Conservation (phyloP, 2,329 filamentous ascomycete species). For the Ophiocordyceps sinensis region DNA sequence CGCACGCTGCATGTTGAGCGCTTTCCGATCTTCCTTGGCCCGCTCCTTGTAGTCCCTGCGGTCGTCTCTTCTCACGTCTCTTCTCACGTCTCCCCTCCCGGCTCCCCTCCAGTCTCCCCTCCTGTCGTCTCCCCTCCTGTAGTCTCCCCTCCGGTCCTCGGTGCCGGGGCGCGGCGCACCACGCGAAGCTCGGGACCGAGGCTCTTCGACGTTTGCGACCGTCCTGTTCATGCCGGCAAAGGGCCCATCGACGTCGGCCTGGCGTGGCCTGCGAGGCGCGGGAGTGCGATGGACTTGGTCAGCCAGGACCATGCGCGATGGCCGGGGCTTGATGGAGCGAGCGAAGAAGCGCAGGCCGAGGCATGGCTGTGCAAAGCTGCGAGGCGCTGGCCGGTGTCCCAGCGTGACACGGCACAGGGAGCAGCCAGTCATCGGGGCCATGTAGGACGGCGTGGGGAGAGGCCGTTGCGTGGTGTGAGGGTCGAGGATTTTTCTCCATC, state of each 20-base stretch:
- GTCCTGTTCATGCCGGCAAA: slow-evolving; percentile 43
- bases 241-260: slow-evolving; percentile 28
- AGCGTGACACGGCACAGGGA: slow-evolving; percentile 6
- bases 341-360: slow-evolving; percentile 20
- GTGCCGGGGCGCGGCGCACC: slow-evolving; percentile 1
- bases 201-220: slow-evolving; percentile 23
- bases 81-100: slow-evolving; percentile 8
- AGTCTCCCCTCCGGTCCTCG: neutral
- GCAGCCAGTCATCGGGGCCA: slow-evolving; percentile 7
- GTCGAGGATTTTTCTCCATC: neutral
- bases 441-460: slow-evolving; percentile 2
- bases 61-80: slow-evolving; percentile 4
- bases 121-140: neutral
- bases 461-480: neutral
- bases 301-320: slow-evolving; percentile 45
- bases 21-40: slow-evolving; percentile 42
- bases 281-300: slow-evolving; percentile 32
- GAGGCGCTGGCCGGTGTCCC: slow-evolving; percentile 3
- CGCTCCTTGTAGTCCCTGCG: slow-evolving; percentile 18
- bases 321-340: slow-evolving; percentile 19
- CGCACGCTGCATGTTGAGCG: slow-evolving; percentile 84
- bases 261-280: slow-evolving; percentile 19
- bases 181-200: slow-evolving; percentile 6
- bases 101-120: slow-evolving; percentile 3
- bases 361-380: slow-evolving; percentile 15